Evolutionary conservation across 73 alveolate species (phyloP).

Genomic region (Diophrys appendiculata): DNA sequence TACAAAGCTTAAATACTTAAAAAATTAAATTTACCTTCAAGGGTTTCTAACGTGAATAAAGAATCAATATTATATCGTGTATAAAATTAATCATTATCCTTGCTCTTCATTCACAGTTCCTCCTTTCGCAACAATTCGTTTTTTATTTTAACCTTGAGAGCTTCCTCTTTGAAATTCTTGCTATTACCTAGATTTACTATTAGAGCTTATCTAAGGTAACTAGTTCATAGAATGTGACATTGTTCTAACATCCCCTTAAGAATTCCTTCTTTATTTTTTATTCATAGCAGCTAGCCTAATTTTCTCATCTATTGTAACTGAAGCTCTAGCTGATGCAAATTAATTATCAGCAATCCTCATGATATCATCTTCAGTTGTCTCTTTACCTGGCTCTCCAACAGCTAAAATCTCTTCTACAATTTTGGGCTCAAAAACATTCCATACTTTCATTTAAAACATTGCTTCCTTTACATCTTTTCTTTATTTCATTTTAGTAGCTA

Average conservation of each 20-base stretch:
- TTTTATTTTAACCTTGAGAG: neutral
- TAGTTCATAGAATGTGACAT: too few relatives aligned
- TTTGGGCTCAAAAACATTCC: neutral
- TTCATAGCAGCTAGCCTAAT: neutral
- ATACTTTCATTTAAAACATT: neutral
- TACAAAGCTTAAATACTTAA: neutral
- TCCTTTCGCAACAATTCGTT: neutral
- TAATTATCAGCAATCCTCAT: too few relatives aligned
- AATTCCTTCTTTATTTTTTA: neutral
- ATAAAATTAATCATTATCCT: neutral
- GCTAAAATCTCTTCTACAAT: neutral
- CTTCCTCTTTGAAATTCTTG: too few relatives aligned
- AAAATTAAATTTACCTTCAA: neutral
- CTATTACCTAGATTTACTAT: too few relatives aligned
- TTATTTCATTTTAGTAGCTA: neutral
- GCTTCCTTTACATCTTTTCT: neutral
- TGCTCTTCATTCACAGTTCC: neutral
- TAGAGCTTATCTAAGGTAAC: too few relatives aligned
- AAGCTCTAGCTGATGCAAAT: too few relatives aligned
- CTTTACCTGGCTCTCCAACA: neutral
- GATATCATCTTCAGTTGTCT: too few relatives aligned
- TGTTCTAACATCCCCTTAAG: conserved; percentile 1
- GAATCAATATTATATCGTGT: neutral
- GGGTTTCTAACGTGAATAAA: neutral
- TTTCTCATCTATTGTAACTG: neutral